A percentile compares a stretch with the other conserved stretches of the same genome.
Conservation (phyloP, 257 asterid genomes). For the Penstemon newberryi region DNA sequence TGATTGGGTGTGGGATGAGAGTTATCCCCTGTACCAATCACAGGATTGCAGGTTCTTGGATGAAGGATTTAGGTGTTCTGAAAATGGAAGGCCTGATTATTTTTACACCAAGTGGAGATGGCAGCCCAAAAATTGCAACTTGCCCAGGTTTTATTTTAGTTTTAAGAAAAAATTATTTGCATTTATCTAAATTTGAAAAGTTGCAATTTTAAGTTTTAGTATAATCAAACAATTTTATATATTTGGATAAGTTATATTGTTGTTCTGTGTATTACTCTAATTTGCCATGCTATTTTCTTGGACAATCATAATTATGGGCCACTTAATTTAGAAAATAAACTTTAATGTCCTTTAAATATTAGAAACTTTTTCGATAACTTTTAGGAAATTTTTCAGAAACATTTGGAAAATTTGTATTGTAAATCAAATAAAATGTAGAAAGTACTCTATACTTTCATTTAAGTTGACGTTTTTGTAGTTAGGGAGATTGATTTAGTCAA, state of each 20-base stretch:
- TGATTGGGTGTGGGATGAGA: constrained; percentile 98
- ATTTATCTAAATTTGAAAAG: background rate
- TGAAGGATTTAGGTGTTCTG: constrained; percentile 81
- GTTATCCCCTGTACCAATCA: constrained; percentile 77
- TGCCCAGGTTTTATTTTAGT: constrained; percentile 64
- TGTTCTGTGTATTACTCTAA: no score
- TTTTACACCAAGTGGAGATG: constrained; percentile 97
- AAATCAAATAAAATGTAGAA: no score
- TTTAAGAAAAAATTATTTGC: constrained; percentile 1
- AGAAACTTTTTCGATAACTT: no score
- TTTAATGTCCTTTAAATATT: background rate
- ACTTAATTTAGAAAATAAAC: background rate
- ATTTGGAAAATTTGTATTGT: no score
- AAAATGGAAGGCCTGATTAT: constrained; percentile 91
- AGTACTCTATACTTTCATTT: no score
- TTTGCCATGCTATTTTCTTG: constrained; percentile 8
- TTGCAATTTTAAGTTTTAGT: no score
- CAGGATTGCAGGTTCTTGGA: constrained; percentile 78
- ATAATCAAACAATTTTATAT: no score
- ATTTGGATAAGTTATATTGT: no score
- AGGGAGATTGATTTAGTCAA: no score
- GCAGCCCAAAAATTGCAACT: constrained; percentile 87
- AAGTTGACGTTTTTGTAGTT: no score
- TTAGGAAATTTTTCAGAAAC: no score
- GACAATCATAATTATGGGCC: constrained; percentile 6